phyloP scores from a whole-genome alignment of 495 filamentous ascomycete genomes.

The Trypethelium eluteriae region DNA sequence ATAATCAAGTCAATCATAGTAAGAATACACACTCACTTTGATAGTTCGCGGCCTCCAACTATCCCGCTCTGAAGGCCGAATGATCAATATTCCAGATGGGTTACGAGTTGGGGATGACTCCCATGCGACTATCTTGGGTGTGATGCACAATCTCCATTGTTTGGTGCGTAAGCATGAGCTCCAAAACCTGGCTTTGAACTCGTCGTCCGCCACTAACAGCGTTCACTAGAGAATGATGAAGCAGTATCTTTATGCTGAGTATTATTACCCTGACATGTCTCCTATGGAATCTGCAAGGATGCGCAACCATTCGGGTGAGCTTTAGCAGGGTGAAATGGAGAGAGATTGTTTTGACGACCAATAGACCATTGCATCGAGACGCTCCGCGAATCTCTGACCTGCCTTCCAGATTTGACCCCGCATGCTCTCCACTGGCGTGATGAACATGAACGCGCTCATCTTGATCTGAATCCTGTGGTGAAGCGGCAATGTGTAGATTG shows the following conservation, averaged over 20 bases:
- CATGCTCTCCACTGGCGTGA: not conserved
- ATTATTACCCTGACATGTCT: not conserved
- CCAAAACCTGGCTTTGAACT: not conserved
- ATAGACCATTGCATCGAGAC: not conserved
- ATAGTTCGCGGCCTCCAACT: not conserved
- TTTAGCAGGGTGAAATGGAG: not conserved
- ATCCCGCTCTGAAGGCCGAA: not conserved
- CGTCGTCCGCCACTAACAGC: not conserved
- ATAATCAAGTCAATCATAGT: not conserved
- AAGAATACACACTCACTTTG: not conserved
- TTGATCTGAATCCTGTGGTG: not conserved
- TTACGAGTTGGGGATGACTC: not conserved
- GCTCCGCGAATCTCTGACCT: not conserved
- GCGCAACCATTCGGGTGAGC: not conserved
- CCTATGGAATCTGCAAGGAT: not conserved
- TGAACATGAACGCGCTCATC: not conserved
- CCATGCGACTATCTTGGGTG: not conserved
- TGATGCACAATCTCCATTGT: not conserved
- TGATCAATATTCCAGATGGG: not conserved
- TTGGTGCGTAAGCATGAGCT: not conserved
- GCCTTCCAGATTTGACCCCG: not conserved
- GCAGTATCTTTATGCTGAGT: not conserved
- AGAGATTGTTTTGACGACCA: not conserved
- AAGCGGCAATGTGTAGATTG: not conserved
- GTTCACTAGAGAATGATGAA: not conserved